These are phyloP conservation scores for Colletotrichum abscissum DNA, from an alignment of 2,329 filamentous ascomycete genomes.

Conservation along the genomic window DNA sequence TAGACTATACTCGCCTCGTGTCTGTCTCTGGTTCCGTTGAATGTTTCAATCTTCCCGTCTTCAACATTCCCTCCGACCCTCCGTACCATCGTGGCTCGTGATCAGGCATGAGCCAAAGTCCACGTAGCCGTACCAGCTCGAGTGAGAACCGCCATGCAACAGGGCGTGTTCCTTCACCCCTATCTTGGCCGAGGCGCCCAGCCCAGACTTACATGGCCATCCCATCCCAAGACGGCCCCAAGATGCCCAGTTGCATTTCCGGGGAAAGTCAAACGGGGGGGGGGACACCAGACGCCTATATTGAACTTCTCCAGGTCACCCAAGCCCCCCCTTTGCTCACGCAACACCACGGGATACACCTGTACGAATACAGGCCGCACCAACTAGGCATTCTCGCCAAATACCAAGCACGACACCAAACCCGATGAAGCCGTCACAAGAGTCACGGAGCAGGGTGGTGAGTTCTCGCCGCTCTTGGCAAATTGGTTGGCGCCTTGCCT, in stretches of 20 bases:
- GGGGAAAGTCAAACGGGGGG: not conserved
- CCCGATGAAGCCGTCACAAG: slow-evolving; percentile 12
- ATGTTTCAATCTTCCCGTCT: not conserved
- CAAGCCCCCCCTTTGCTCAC: not conserved
- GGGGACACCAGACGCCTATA: not conserved
- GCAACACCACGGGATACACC: not conserved
- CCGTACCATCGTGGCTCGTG: not conserved
- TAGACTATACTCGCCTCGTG: not conserved
- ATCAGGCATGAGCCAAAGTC: not conserved
- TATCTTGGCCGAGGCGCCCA: not conserved
- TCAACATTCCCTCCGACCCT: not conserved
- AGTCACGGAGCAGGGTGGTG: slow-evolving; percentile 25
- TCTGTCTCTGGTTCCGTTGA: not conserved
- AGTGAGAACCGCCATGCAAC: not conserved
- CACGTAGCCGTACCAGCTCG: too few species aligned
- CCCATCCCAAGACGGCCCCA: not conserved
- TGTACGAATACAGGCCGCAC: not conserved
- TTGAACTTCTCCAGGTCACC: not conserved
- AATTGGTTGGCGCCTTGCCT: slow-evolving; percentile 13
- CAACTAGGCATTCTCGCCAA: not conserved
- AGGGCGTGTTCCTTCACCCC: not conserved
- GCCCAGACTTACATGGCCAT: not conserved
- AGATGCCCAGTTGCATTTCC: not conserved
- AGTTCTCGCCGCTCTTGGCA: slow-evolving; percentile 29
- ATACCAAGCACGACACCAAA: slow-evolving; percentile 20